Evolutionary conservation across 139 green algal genomes (phyloP), one percentile per base, ranked within the genome.

Genomic region (Limnomonas spitsbergensis): DNA sequence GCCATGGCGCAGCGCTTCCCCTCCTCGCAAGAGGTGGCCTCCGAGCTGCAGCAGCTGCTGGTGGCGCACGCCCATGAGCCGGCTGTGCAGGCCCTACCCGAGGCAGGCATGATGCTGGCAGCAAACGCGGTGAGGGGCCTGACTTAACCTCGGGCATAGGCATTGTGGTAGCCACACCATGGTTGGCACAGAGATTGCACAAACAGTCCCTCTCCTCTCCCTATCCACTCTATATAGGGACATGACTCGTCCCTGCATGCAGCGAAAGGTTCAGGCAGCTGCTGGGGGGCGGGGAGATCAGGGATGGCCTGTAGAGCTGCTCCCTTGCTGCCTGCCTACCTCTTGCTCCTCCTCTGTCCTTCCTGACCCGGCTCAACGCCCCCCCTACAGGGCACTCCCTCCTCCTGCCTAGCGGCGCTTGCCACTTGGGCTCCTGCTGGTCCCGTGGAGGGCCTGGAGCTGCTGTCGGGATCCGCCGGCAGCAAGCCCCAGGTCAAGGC

Each of bases 401-500:
- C 26, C 6, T 34, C 61, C n/a, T 32, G 75, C 38, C 81, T 91
- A 66, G 81, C 71, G 3, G 66, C 79, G 54, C 78, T 94, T 66
- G 77, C 78, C 35, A 67, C 70, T 0, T 94, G 91, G 90, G 83
- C 81, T 6, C 87, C 87, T 29, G 80, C 88, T 2, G 52, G 78
- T 42, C 42, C 73, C 80, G 78, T 90, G 53, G 75, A 94, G 54
- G 92, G 90, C 2, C 86, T 95, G 77, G 71, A 83, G 80, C 78
- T 96, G 29, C 87, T 95, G 74, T 54, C 74, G 7, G 78, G 83
- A 3, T 38, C 83, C 27, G 80, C 88, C 24, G 68, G 69, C 7
- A 34, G 34, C 1, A 39, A 72, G 9, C 38, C 78, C 0, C 38
- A 47, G 24, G 77, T 91, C 42, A 81, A 84, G 61, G 77, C 75